Percentiles rank a stretch among this genome's conserved stretches.
phyloP scores from a whole-genome alignment of 176 grass and related monocot species.

The Ensete glaucum region DNA sequence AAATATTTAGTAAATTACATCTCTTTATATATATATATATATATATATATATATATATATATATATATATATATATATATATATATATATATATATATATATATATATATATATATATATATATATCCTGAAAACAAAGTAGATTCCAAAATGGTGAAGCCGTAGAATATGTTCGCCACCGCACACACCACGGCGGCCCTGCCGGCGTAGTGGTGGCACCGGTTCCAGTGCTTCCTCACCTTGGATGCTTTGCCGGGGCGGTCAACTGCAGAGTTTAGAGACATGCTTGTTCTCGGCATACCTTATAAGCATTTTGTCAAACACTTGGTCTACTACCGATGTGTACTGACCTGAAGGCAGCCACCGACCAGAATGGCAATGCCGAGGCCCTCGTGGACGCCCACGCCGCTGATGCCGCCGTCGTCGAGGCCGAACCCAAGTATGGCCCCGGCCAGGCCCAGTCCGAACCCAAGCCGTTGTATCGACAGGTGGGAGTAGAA shows the following conservation, averaged over 20 bases:
- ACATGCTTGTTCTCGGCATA: not conserved
- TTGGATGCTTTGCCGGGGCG: slow-evolving; percentile 76
- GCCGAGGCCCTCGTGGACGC: slow-evolving; percentile 51
- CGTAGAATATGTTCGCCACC: slow-evolving; percentile 72
- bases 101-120: too few relatives aligned
- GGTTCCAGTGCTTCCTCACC: slow-evolving; percentile 80
- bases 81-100: too few relatives aligned
- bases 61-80: too few relatives aligned
- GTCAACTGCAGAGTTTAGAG: slow-evolving; percentile 27
- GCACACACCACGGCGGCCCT: slow-evolving; percentile 34
- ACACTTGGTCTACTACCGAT: too few relatives aligned
- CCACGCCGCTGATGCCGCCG: slow-evolving; percentile 36
- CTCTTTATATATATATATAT: too few relatives aligned
- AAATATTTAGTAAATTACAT: too few relatives aligned
- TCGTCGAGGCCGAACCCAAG: slow-evolving; percentile 55
- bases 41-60: too few relatives aligned
- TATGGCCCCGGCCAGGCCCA: slow-evolving; percentile 34
- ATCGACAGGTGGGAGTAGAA: slow-evolving; percentile 70
- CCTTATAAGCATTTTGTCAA: too few relatives aligned
- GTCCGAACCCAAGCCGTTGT: slow-evolving; percentile 39
- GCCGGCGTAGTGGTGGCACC: slow-evolving; percentile 80
- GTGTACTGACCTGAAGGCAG: slow-evolving; percentile 49
- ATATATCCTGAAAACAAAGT: too few relatives aligned
- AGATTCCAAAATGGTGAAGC: slow-evolving; percentile 20
- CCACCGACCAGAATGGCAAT: slow-evolving; percentile 46